phyloP scores from a whole-genome alignment of 1,284 basidiomycete genomes.

The Ganoderma multipileum region DNA sequence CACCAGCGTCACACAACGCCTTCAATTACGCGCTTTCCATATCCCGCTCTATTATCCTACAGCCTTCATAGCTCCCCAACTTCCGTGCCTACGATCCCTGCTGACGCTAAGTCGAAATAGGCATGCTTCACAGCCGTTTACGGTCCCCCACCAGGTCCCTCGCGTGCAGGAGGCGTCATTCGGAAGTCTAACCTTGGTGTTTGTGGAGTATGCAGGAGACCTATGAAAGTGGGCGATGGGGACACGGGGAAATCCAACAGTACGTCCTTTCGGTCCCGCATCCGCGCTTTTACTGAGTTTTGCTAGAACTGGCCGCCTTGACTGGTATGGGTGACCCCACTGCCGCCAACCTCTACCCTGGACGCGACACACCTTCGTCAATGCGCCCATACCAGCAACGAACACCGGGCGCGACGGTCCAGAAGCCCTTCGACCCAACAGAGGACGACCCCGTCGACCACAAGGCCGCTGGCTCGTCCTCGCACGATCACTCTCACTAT shows the following conservation, averaged over 20 bases:
- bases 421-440: slow-evolving; percentile 66
- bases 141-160: slow-evolving; percentile 79
- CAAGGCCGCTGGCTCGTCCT: slow-evolving; percentile 51
- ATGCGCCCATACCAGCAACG: slow-evolving; percentile 42
- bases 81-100: background rate
- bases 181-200: slow-evolving; percentile 88
- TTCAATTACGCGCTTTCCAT: background rate
- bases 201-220: slow-evolving; percentile 94
- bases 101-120: slow-evolving; percentile 46
- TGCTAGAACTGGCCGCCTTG: slow-evolving; percentile 82
- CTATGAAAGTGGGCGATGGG: slow-evolving; percentile 92
- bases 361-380: slow-evolving; percentile 64
- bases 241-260: slow-evolving; percentile 86
- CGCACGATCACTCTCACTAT: slow-evolving; percentile 62
- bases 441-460: slow-evolving; percentile 84
- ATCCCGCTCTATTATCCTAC: background rate
- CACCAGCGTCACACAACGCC: background rate
- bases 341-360: slow-evolving; percentile 64
- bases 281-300: slow-evolving; percentile 6
- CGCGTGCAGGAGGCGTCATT: slow-evolving; percentile 55
- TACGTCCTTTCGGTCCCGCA: slow-evolving; percentile 51
- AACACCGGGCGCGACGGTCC: slow-evolving; percentile 40
- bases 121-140: slow-evolving; percentile 97
- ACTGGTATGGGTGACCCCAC: slow-evolving; percentile 84
- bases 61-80: background rate